phyloP scores from a whole-genome alignment of 192 early-diverging fungal species.

The Entomortierella lignicola region DNA sequence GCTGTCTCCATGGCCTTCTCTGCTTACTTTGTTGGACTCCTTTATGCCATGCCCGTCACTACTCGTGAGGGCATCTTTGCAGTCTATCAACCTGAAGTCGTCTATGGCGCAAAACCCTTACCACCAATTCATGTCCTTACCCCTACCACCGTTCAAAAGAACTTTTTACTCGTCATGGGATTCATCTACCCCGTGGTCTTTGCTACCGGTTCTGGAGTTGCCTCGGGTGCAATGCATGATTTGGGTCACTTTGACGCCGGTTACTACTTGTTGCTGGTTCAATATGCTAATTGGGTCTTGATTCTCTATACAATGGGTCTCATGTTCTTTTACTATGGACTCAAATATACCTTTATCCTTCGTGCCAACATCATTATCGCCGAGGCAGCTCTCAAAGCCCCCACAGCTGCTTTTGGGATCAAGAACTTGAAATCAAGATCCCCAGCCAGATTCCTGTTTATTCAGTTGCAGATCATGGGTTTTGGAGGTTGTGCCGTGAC shows the following conservation, averaged over 20 bases:
- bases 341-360: slow-evolving; percentile 52
- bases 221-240: slow-evolving; percentile 27
- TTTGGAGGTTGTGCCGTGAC: slow-evolving; percentile 44
- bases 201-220: slow-evolving; percentile 30
- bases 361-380: slow-evolving; percentile 53
- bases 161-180: slow-evolving; percentile 35
- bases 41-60: slow-evolving; percentile 55
- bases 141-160: slow-evolving; percentile 45
- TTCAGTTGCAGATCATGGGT: slow-evolving; percentile 46
- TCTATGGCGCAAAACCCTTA: slow-evolving; percentile 20
- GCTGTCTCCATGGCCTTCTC: slow-evolving; percentile 16
- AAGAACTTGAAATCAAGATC: slow-evolving; percentile 44
- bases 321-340: slow-evolving; percentile 51
- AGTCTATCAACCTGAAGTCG: slow-evolving; percentile 43
- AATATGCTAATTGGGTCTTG: slow-evolving; percentile 49
- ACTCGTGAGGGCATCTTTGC: slow-evolving; percentile 51
- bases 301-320: slow-evolving; percentile 42
- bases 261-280: slow-evolving; percentile 13
- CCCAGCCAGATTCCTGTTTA: slow-evolving; percentile 45
- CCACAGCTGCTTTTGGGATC: slow-evolving; percentile 41
- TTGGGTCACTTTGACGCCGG: slow-evolving; percentile 18
- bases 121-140: slow-evolving; percentile 43
- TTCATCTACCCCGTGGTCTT: slow-evolving; percentile 31
- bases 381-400: slow-evolving; percentile 46
- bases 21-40: slow-evolving; percentile 42